Conservation (phyloP, 1,284 basidiomycete genomes). For the Tetrapyrgos nigripes region DNA sequence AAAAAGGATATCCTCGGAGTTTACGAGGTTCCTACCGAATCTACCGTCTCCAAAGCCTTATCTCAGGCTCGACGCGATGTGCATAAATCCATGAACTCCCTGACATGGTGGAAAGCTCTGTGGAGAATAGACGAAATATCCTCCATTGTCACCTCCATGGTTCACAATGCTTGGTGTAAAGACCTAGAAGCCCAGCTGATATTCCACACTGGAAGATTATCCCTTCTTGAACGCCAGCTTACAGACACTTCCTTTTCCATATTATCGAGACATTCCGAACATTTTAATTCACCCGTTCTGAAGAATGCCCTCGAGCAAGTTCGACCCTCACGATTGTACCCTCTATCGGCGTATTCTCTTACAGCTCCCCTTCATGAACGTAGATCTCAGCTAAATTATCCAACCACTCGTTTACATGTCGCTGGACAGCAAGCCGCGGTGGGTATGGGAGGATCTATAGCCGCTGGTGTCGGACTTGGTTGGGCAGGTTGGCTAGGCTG, state of each 20-base stretch:
- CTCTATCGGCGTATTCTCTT: constrained; percentile 56
- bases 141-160: constrained; percentile 55
- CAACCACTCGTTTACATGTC: constrained; percentile 69
- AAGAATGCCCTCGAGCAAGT: constrained; percentile 71
- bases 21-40: constrained; percentile 7
- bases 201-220: constrained; percentile 72
- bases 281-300: constrained; percentile 69
- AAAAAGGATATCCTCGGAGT: constrained; percentile 5
- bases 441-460: constrained; percentile 53
- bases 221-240: constrained; percentile 52
- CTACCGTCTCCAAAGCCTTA: constrained; percentile 53
- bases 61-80: constrained; percentile 56
- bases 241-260: neutral
- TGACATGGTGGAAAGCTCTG: constrained; percentile 74
- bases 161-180: constrained; percentile 66
- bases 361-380: constrained; percentile 62
- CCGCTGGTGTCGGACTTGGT: constrained; percentile 48
- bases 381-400: constrained; percentile 61
- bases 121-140: constrained; percentile 78
- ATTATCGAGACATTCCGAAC: constrained; percentile 42
- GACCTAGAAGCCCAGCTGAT: constrained; percentile 77
- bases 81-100: constrained; percentile 52
- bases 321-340: constrained; percentile 52
- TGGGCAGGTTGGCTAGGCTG: constrained; percentile 64
- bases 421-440: constrained; percentile 70